phyloP scores from a whole-genome alignment of 495 filamentous ascomycete species.

The Podospora didyma region DNA sequence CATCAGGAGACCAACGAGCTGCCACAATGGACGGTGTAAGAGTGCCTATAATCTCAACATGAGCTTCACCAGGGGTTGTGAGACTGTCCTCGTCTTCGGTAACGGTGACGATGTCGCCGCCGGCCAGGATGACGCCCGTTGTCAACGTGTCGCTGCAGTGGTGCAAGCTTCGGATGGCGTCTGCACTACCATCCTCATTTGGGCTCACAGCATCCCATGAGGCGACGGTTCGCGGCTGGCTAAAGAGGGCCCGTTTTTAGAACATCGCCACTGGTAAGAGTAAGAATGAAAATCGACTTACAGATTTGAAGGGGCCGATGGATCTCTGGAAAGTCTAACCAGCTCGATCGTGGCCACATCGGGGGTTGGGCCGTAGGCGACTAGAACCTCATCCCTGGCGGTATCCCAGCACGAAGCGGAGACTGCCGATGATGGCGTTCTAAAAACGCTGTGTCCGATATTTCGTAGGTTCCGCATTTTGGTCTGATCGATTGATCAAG shows the following conservation, averaged over 20 bases:
- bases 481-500: background rate
- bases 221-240: slow-evolving; percentile 51
- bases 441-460: slow-evolving; percentile 59
- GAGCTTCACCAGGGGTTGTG: slow-evolving; percentile 48
- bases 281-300: slow-evolving; percentile 29
- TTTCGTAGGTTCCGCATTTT: slow-evolving; percentile 77
- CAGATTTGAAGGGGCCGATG: slow-evolving; percentile 36
- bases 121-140: slow-evolving; percentile 77
- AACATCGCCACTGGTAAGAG: slow-evolving; percentile 8
- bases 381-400: slow-evolving; percentile 64
- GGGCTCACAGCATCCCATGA: slow-evolving; percentile 83
- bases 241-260: slow-evolving; percentile 15
- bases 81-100: slow-evolving; percentile 59
- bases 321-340: slow-evolving; percentile 45
- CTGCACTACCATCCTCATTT: slow-evolving; percentile 61
- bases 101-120: slow-evolving; percentile 85
- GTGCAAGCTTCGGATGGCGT: slow-evolving; percentile 72
- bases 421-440: slow-evolving; percentile 42
- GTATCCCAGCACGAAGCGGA: slow-evolving; percentile 77
- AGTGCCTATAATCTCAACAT: slow-evolving; percentile 91
- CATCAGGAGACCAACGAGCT: slow-evolving; percentile 92
- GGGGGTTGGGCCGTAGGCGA: slow-evolving; percentile 68
- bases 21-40: slow-evolving; percentile 87
- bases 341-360: slow-evolving; percentile 62
- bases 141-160: slow-evolving; percentile 76